Evolutionary conservation across 805 yeast species (phyloP).

Genomic region (Barnettozyma botsteinii): DNA sequence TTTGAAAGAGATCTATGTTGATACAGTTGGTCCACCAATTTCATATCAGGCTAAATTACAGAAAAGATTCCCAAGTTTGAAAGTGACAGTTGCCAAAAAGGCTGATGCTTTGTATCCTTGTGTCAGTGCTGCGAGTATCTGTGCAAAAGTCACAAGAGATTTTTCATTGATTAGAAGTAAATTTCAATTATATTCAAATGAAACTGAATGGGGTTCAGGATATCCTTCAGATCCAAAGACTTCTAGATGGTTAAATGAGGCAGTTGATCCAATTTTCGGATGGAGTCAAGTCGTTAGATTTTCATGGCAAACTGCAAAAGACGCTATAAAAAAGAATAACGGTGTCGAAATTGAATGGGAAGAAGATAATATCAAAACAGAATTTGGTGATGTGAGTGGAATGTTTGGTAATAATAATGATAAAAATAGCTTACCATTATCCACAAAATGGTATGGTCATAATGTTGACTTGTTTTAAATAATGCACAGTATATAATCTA

Average conservation of each 20-base stretch:
- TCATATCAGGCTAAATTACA: constrained; percentile 74
- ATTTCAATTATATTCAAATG: constrained; percentile 23
- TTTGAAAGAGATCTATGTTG: constrained; percentile 73
- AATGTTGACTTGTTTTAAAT: constrained; percentile 15
- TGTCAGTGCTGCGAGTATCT: constrained; percentile 91
- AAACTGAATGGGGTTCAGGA: constrained; percentile 68
- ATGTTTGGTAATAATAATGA: constrained; percentile 10
- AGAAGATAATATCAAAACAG: constrained; percentile 32
- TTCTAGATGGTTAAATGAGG: constrained; percentile 58
- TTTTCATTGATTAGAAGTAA: constrained; percentile 39
- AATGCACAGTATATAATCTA: too few relatives aligned
- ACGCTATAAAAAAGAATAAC: constrained; percentile 50
- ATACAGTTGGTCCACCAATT: constrained; percentile 95
- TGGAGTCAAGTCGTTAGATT: constrained; percentile 77
- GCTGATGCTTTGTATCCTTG: constrained; percentile 91
- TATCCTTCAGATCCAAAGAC: constrained; percentile 94
- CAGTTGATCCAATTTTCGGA: constrained; percentile 72
- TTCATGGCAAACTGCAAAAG: constrained; percentile 92
- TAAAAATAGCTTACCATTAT: constrained; percentile 16
- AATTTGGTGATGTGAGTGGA: constrained; percentile 20
- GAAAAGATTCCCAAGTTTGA: constrained; percentile 58
- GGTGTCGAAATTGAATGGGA: constrained; percentile 58
- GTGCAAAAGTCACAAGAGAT: constrained; percentile 96
- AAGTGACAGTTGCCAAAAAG: constrained; percentile 82
- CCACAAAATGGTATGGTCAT: constrained; percentile 26